Conservation (phyloP, 129 eudicot genomes). For the Cynara cardunculus region DNA sequence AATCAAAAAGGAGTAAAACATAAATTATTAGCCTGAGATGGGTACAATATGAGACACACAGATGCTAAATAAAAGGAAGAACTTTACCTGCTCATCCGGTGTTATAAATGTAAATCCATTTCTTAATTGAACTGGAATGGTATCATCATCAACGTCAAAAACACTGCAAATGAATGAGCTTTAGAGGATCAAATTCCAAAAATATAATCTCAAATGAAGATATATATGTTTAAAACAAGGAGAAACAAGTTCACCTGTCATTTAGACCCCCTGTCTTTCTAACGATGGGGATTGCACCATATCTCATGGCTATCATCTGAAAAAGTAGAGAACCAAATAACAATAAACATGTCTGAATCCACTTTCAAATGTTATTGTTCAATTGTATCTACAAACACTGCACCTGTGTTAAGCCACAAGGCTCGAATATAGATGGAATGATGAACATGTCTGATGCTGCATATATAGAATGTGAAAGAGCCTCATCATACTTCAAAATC, state of each 20-base stretch:
- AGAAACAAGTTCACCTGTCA: slow-evolving; percentile 65
- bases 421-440: slow-evolving; percentile 99
- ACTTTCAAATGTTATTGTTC: neutral
- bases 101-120: slow-evolving; percentile 84
- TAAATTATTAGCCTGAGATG: neutral
- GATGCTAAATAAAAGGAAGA: neutral
- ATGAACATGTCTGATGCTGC: slow-evolving; percentile 98
- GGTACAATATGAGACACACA: neutral
- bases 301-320: slow-evolving; percentile 99
- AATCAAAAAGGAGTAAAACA: neutral
- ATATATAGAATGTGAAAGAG: slow-evolving; percentile 79
- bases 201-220: neutral
- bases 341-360: neutral
- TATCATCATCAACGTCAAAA: slow-evolving; percentile 83
- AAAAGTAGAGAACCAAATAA: slow-evolving; percentile 14
- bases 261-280: slow-evolving; percentile 96
- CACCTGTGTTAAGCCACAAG: slow-evolving; percentile 99
- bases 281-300: slow-evolving; percentile 86
- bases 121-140: slow-evolving; percentile 66
- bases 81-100: slow-evolving; percentile 82
- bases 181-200: slow-evolving; percentile 2
- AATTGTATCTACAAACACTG: neutral
- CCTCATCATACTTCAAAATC: slow-evolving; percentile 86
- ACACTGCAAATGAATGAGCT: slow-evolving; percentile 52
- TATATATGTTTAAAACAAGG: neutral